Evolutionary conservation across 2,329 filamentous ascomycete species (phyloP).

Genomic region (Fonsecaea pedrosoi): DNA sequence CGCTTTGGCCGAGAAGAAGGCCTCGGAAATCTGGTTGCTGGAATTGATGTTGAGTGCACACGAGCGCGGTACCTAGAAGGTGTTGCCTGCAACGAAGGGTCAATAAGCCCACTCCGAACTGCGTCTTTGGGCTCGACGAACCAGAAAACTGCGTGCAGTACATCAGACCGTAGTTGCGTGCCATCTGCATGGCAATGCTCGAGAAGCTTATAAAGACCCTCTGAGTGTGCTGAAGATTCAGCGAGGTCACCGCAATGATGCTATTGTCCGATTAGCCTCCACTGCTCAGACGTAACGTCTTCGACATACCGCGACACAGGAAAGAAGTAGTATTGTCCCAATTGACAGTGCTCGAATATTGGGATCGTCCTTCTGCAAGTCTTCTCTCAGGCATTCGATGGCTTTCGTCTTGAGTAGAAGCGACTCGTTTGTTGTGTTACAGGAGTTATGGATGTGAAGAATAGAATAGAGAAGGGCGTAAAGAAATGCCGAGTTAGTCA

Average conservation of each 20-base stretch:
- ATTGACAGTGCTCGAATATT: slow-evolving; percentile 19
- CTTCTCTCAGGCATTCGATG: slow-evolving; percentile 22
- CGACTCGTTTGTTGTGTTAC: slow-evolving; percentile 13
- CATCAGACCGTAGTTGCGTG: slow-evolving; percentile 10
- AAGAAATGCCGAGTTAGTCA: slow-evolving; percentile 21
- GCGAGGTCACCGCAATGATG: slow-evolving; percentile 21
- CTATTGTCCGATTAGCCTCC: slow-evolving; percentile 11
- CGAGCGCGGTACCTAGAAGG: slow-evolving; percentile 17
- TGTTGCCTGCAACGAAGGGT: slow-evolving; percentile 20
- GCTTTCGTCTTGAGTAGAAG: slow-evolving; percentile 24
- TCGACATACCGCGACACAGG: slow-evolving; percentile 20
- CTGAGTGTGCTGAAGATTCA: slow-evolving; percentile 24
- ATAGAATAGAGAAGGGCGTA: slow-evolving; percentile 26
- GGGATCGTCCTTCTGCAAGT: slow-evolving; percentile 15
- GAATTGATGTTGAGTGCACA: slow-evolving; percentile 14
- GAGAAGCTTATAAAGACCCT: slow-evolving; percentile 24
- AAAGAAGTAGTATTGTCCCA: slow-evolving; percentile 23
- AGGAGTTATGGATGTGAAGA: slow-evolving; percentile 17
- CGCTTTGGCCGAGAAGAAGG: slow-evolving; percentile 2
- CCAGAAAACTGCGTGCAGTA: slow-evolving; percentile 24
- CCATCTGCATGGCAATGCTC: slow-evolving; percentile 14
- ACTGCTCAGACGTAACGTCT: neutral
- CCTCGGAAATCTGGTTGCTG: slow-evolving; percentile 14
- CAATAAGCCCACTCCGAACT: neutral
- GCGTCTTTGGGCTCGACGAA: neutral